These are phyloP conservation scores for Talaromyces proteolyticus DNA, from an alignment of 495 filamentous ascomycete species.

Conservation along the genomic window DNA sequence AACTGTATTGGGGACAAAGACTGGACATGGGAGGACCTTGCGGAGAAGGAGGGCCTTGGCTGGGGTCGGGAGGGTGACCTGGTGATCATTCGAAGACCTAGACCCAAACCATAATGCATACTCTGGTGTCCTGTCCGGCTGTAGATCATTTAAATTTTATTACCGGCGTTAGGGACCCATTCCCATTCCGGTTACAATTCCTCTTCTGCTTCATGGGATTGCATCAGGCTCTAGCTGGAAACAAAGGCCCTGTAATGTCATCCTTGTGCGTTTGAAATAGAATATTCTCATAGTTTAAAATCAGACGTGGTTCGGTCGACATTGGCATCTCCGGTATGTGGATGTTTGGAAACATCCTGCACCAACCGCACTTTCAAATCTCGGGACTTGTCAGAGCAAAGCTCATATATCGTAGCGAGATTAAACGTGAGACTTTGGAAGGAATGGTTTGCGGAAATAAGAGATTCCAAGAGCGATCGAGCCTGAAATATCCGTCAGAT, in stretches of 20 bases:
- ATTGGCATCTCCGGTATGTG: conserved; percentile 38
- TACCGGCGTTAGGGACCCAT: too few species aligned
- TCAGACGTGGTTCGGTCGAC: conserved; percentile 67
- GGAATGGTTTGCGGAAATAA: conserved; percentile 53
- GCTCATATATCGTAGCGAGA: conserved; percentile 83
- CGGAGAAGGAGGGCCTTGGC: conserved; percentile 58
- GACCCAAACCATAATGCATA: conserved; percentile 20
- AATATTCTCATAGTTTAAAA: conserved; percentile 77
- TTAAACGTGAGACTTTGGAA: conserved; percentile 84
- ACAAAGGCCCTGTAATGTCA: too few species aligned
- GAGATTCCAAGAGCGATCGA: conserved; percentile 52
- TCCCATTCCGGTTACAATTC: too few species aligned
- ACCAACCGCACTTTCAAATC: conserved; percentile 63
- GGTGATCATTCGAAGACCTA: conserved; percentile 63
- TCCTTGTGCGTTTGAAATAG: too few species aligned
- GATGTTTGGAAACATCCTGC: conserved; percentile 56
- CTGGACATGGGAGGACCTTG: conserved; percentile 68
- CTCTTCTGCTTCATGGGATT: too few species aligned
- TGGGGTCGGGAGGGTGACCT: conserved; percentile 70
- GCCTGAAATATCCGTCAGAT: conserved; percentile 32
- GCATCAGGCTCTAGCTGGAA: too few species aligned
- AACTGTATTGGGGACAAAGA: conserved; percentile 51
- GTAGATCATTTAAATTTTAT: not conserved
- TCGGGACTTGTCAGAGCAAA: conserved; percentile 72
- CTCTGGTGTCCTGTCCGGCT: not conserved